A percentile compares a stretch with the other conserved stretches of the same genome.
These are phyloP conservation scores for Xylariomycetidae sp. DNA, from an alignment of 2,329 filamentous ascomycete genomes.

Conservation along the genomic window DNA sequence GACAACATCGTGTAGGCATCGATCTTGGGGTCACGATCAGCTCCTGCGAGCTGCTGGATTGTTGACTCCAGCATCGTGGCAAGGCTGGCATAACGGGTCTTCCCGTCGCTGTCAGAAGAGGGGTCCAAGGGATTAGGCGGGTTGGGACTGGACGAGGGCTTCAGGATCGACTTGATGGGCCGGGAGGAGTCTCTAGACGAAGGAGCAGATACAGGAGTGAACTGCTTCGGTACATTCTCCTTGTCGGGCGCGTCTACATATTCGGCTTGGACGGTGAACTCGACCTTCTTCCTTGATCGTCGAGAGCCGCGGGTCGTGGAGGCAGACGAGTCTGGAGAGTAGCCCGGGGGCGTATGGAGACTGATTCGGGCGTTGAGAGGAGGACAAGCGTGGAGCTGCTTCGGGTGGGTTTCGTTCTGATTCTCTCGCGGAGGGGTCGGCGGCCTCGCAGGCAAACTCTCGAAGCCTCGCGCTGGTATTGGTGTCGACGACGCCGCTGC, in stretches of 20 bases:
- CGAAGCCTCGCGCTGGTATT: conserved; percentile 38
- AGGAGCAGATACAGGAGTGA: conserved; percentile 35
- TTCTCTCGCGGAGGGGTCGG: conserved; percentile 62
- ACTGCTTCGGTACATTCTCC: conserved; percentile 28
- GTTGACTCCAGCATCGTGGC: conserved; percentile 80
- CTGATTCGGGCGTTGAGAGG: conserved; percentile 33
- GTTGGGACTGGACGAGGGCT: conserved; percentile 46
- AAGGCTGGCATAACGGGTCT: conserved; percentile 47
- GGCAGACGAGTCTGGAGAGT: conserved; percentile 38
- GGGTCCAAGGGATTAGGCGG: conserved; percentile 40
- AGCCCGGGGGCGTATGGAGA: conserved; percentile 48
- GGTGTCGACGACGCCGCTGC: no score
- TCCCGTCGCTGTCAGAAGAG: conserved; percentile 34
- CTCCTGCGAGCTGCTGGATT: conserved; percentile 70
- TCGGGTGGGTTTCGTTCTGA: conserved; percentile 31
- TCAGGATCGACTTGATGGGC: conserved; percentile 68
- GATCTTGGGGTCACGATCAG: conserved; percentile 64
- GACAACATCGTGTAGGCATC: conserved; percentile 84
- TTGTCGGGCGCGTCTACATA: conserved; percentile 46
- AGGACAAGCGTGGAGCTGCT: conserved; percentile 30
- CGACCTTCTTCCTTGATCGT: conserved; percentile 47
- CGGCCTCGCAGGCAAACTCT: conserved; percentile 51
- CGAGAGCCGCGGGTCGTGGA: conserved; percentile 38
- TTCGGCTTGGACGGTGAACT: conserved; percentile 51
- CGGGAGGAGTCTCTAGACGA: conserved; percentile 33